Evolutionary conservation across 2,329 filamentous ascomycete species (phyloP).

Genomic region (Botrytis tulipae): DNA sequence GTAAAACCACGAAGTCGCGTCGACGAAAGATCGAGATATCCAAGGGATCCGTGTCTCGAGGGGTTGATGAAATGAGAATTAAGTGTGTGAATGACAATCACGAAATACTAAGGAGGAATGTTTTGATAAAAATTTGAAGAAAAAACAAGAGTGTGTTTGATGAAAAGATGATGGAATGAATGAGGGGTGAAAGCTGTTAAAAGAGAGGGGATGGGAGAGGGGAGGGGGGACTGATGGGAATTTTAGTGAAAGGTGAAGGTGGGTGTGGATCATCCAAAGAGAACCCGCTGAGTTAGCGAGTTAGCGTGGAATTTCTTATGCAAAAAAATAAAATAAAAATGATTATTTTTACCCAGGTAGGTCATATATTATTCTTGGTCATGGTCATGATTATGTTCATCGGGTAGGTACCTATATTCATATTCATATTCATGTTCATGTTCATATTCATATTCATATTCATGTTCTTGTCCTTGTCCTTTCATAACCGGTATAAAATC

Average conservation of each 20-base stretch:
- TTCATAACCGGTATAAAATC: no score
- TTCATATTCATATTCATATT: no score
- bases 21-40: slow-evolving; percentile 11
- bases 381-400: neutral
- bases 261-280: slow-evolving; percentile 1
- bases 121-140: neutral
- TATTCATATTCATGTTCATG: neutral
- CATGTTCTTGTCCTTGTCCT: no score
- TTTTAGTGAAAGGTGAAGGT: slow-evolving; percentile 17
- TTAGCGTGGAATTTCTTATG: slow-evolving; percentile 1
- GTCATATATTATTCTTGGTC: neutral
- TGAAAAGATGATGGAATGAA: slow-evolving; percentile 32
- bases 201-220: slow-evolving; percentile 32
- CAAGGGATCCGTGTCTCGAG: neutral
- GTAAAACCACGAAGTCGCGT: slow-evolving; percentile 26
- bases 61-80: neutral
- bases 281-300: slow-evolving; percentile 7
- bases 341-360: no score
- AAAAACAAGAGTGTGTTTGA: slow-evolving; percentile 29
- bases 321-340: neutral
- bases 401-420: no score
- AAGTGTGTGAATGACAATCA: slow-evolving; percentile 5
- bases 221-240: slow-evolving; percentile 26
- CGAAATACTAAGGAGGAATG: neutral
- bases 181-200: slow-evolving; percentile 25